phyloP scores from a whole-genome alignment of 2,329 filamentous ascomycete species.

The Fusarium nodosum region DNA sequence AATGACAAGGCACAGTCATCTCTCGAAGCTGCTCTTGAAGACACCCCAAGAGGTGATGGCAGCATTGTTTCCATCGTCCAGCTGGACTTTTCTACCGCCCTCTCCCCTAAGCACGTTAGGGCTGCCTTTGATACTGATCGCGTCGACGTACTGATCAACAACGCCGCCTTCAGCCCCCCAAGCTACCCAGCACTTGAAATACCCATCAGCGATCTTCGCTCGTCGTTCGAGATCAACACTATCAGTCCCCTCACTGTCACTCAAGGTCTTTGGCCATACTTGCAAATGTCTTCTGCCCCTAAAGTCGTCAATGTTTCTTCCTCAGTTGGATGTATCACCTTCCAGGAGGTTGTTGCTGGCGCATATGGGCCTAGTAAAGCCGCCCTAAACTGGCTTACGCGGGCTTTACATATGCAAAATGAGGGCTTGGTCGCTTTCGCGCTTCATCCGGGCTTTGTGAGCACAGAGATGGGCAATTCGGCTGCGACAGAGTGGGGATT shows the following conservation, averaged over 20 bases:
- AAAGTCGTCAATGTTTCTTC: conserved; percentile 57
- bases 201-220: conserved; percentile 53
- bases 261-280: conserved; percentile 52
- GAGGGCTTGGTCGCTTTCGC: conserved; percentile 49
- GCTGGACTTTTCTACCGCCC: conserved; percentile 55
- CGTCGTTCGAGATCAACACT: conserved; percentile 61
- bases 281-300: conserved; percentile 50
- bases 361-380: conserved; percentile 56
- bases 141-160: conserved; percentile 67
- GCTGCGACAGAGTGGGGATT: conserved; percentile 53
- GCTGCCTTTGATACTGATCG: conserved; percentile 52
- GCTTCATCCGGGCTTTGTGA: conserved; percentile 58
- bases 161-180: conserved; percentile 59
- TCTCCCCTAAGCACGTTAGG: conserved; percentile 38
- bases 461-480: conserved; percentile 51
- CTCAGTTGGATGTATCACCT: conserved; percentile 53
- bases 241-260: conserved; percentile 55
- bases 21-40: conserved; percentile 30
- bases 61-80: conserved; percentile 55
- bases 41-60: conserved; percentile 45
- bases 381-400: conserved; percentile 54
- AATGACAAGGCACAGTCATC: conserved; percentile 34
- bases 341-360: conserved; percentile 50
- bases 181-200: conserved; percentile 47
- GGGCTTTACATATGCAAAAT: conserved; percentile 50